Conservation (phyloP, 257 asterid genomes). For the Datura wrightii region DNA sequence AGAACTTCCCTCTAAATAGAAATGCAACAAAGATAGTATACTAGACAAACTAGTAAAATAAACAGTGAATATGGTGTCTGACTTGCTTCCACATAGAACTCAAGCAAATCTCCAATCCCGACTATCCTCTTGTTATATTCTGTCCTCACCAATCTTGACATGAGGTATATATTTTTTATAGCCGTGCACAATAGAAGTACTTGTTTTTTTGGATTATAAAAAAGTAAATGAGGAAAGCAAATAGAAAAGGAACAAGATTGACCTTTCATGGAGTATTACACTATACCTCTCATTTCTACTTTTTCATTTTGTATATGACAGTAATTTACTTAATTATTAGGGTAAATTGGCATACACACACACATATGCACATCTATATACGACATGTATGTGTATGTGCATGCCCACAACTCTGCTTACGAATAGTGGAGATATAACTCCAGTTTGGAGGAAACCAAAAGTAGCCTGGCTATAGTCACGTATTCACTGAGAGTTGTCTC, state of each 20-base stretch:
- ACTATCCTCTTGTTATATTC: constrained; percentile 21
- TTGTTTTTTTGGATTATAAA: background rate
- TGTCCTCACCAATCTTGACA: background rate
- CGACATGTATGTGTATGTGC: background rate
- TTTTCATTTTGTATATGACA: background rate
- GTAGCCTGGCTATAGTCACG: background rate
- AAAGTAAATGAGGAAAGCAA: background rate
- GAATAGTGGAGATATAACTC: constrained; percentile 9
- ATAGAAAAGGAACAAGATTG: constrained; percentile 19
- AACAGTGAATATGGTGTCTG: background rate
- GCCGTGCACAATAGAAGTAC: constrained; percentile 4
- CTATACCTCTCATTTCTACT: background rate
- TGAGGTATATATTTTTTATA: background rate
- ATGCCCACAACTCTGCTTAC: background rate
- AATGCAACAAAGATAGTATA: background rate
- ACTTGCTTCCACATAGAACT: constrained; percentile 8
- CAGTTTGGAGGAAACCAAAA: constrained; percentile 23
- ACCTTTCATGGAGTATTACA: background rate
- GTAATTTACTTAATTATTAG: background rate
- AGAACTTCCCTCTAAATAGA: constrained; percentile 3
- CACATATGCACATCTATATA: background rate
- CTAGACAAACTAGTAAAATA: background rate
- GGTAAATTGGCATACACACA: background rate
- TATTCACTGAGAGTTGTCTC: background rate
- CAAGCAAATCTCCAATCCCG: background rate